phyloP scores from a whole-genome alignment of 2,329 filamentous ascomycete genomes.

The Neoarthrinium moseri region DNA sequence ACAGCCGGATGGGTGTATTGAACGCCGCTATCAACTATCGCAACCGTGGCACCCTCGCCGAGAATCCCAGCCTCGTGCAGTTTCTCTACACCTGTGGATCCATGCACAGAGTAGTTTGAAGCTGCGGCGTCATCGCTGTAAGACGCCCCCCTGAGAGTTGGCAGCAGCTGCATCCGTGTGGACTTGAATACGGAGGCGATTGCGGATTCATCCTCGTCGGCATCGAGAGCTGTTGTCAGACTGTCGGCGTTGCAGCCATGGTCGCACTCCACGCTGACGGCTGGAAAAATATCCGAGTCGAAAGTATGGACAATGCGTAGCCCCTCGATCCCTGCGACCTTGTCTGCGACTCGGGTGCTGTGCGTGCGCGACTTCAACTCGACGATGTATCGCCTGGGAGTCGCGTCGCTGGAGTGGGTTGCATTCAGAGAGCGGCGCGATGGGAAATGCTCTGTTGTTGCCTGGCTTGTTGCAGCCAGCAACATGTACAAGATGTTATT shows the following conservation, averaged over 20 bases:
- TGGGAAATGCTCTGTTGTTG: neutral
- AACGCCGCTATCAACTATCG: constrained; percentile 21
- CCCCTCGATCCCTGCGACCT: constrained; percentile 14
- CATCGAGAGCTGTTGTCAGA: constrained; percentile 11
- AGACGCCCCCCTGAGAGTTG: constrained; percentile 15
- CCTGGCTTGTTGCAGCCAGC: neutral
- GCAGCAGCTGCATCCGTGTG: constrained; percentile 12
- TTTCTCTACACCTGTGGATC: constrained; percentile 19
- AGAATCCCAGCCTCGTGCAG: constrained; percentile 20
- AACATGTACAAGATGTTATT: neutral
- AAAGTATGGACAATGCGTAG: constrained; percentile 20
- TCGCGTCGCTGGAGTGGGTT: constrained; percentile 10
- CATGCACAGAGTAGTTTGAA: constrained; percentile 20
- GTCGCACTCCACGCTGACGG: constrained; percentile 20
- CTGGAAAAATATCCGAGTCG: constrained; percentile 21
- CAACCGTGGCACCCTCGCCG: constrained; percentile 21
- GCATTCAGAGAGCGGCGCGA: neutral
- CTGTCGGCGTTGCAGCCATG: constrained; percentile 15
- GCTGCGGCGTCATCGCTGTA: constrained; percentile 19
- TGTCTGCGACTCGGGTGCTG: constrained; percentile 12
- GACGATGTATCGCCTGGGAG: constrained; percentile 21
- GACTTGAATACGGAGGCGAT: constrained; percentile 21
- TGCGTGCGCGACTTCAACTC: constrained; percentile 19
- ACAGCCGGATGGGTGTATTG: constrained; percentile 22
- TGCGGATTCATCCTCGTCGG: constrained; percentile 13